These are phyloP conservation scores for Ambrosia trifida DNA, from an alignment of 129 eudicot genomes.

Conservation along the genomic window DNA sequence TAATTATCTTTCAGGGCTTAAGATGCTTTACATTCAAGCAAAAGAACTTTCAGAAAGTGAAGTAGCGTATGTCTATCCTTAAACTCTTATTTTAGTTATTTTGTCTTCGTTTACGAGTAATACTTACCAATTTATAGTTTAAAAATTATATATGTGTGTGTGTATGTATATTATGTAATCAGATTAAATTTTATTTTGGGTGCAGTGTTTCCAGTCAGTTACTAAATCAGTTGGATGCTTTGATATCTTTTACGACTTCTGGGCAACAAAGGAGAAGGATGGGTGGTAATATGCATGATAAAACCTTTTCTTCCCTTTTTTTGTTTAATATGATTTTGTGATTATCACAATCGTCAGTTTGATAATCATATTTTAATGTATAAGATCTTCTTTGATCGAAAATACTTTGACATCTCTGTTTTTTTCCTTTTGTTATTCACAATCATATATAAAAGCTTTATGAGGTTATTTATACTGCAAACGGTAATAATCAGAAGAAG, in stretches of 20 bases:
- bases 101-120: background rate
- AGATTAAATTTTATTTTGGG: constrained; percentile 3
- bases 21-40: constrained; percentile 77
- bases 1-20: constrained; percentile 69
- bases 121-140: background rate
- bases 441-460: constrained; percentile 7
- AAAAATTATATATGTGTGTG: too few species aligned
- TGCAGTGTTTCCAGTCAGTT: constrained; percentile 75
- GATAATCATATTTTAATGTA: constrained; percentile 14
- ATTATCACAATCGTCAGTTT: background rate
- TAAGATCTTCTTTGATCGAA: constrained; percentile 2
- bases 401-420: background rate
- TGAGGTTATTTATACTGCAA: constrained; percentile 39
- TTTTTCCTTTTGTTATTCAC: background rate
- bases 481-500: constrained; percentile 77
- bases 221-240: constrained; percentile 61
- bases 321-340: too few species aligned
- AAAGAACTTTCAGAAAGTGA: constrained; percentile 90
- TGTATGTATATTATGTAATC: too few species aligned
- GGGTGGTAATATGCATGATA: constrained; percentile 46
- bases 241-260: constrained; percentile 74
- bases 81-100: background rate
- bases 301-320: background rate
- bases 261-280: constrained; percentile 85
- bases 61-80: constrained; percentile 56